phyloP scores from a whole-genome alignment of 1,284 basidiomycete genomes.

The Ganoderma lucidum region DNA sequence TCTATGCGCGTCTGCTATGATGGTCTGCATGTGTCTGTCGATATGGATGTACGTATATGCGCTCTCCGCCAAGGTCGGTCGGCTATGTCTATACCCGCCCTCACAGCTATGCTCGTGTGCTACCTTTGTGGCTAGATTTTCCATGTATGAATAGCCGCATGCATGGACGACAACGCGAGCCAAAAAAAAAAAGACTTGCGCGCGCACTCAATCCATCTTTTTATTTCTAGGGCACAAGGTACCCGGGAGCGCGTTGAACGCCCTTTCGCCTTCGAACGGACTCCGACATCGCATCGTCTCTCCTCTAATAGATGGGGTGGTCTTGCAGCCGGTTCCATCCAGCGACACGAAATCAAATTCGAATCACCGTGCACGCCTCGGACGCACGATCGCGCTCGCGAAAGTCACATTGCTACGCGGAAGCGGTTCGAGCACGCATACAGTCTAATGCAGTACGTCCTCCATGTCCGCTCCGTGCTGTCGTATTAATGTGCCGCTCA shows the following conservation, averaged over 20 bases:
- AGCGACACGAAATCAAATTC: background rate
- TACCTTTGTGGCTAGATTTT: background rate
- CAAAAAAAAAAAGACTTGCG: background rate
- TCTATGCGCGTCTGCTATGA: background rate
- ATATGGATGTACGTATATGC: background rate
- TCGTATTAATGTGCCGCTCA: background rate
- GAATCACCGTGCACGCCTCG: background rate
- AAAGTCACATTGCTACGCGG: background rate
- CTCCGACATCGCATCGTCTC: background rate
- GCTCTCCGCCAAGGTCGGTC: background rate
- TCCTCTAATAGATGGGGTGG: background rate
- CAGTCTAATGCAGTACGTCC: background rate
- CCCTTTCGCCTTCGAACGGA: background rate
- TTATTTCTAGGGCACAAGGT: conserved; percentile 3
- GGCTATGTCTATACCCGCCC: background rate
- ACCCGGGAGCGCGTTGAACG: background rate
- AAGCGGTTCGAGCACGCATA: background rate
- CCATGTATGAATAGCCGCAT: background rate
- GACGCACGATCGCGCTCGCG: conserved; percentile 1
- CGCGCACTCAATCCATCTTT: background rate
- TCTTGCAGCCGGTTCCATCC: background rate
- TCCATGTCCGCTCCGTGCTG: background rate
- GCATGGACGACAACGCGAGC: background rate
- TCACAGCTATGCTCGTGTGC: background rate
- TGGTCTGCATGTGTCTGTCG: background rate